Evolutionary conservation across 495 filamentous ascomycete genomes (phyloP), one percentile per base, ranked within the genome.

Genomic region (Neurospora sp.): DNA sequence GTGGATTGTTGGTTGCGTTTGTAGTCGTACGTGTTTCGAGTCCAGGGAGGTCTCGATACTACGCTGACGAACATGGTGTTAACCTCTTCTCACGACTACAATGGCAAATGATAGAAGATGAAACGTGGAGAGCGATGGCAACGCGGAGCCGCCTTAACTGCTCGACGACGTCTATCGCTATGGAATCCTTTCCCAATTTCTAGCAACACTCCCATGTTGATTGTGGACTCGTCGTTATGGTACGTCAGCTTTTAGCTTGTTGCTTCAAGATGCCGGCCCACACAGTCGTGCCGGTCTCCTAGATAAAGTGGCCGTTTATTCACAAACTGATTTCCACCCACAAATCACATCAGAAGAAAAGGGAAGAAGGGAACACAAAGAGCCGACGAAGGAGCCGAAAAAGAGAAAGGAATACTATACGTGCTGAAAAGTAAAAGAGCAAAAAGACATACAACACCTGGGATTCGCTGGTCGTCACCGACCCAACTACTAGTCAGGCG

Each of bases 401-500:
- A 54, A 13, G 45, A 54, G 0, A 1, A 24, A 1, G 9, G 9
- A 54, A 54, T 21, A 24, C 5, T 0, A 1, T 19, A 4, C 0
- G 39, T 17, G 39, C 1, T 17, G 7, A 7, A 28, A 28, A 7
- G 11, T 0, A 17, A 48, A 15, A 17, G 2, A n/a, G n/a, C n/a
- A 21, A 28, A 74, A 83, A 85, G n/a, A 76, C 71, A 76, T 78
- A 75, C 76, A 78, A 72, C 76, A 73, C 75, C 76, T 54, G 75
- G 76, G 69, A 78, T 76, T 76, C 76, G 70, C 76, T 76, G 71
- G 71, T 85, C 79, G 81, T 85, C 84, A 84, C 81, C 84, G 78
- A 85, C 83, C 81, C 79, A 81, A 85, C 80, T 84, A 83, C 84
- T 84, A 78, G 77, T 83, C 80, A 21, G 3, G 45, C 43, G 19